Percentiles rank a stretch among this genome's conserved stretches.
Conservation (phyloP, 176 grass and related monocot species). For the Chloris gayana region DNA sequence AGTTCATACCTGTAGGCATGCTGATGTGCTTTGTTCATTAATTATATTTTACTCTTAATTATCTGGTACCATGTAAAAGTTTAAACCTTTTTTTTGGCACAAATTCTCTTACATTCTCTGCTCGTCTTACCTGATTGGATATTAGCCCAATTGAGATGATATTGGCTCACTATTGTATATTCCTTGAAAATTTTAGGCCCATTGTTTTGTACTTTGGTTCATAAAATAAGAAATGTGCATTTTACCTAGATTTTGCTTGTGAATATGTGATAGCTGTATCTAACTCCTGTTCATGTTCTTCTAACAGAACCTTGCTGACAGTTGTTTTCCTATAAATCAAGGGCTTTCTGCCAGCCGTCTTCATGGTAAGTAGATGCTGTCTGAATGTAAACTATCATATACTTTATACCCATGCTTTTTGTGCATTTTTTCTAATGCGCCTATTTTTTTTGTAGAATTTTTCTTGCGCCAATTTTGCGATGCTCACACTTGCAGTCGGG, state of each 20-base stretch:
- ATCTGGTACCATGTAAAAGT: not conserved
- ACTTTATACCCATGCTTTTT: slow-evolving; percentile 38
- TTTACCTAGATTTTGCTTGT: slow-evolving; percentile 23
- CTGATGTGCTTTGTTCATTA: slow-evolving; percentile 1
- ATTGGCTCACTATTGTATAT: not conserved
- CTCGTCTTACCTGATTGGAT: not conserved
- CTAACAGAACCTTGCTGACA: slow-evolving; percentile 84
- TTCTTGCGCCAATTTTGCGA: slow-evolving; percentile 97
- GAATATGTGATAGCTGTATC: slow-evolving; percentile 5
- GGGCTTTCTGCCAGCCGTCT: slow-evolving; percentile 70
- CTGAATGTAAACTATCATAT: slow-evolving; percentile 25
- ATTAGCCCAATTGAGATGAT: slow-evolving; percentile 11
- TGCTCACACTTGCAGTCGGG: slow-evolving; percentile 74
- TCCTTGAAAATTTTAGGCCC: not conserved
- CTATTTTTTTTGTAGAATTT: slow-evolving; percentile 68
- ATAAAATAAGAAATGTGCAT: slow-evolving; percentile 26
- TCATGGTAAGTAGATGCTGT: slow-evolving; percentile 65
- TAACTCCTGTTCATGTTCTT: slow-evolving; percentile 35
- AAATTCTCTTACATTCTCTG: not conserved
- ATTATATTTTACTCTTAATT: not conserved
- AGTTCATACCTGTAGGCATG: slow-evolving; percentile 4
- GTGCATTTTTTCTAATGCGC: slow-evolving; percentile 58
- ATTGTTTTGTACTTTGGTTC: not conserved
- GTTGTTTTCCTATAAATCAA: slow-evolving; percentile 93
- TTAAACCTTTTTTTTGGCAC: not conserved